Conservation (phyloP, 495 filamentous ascomycete genomes). For the Entonaema liquescens region DNA sequence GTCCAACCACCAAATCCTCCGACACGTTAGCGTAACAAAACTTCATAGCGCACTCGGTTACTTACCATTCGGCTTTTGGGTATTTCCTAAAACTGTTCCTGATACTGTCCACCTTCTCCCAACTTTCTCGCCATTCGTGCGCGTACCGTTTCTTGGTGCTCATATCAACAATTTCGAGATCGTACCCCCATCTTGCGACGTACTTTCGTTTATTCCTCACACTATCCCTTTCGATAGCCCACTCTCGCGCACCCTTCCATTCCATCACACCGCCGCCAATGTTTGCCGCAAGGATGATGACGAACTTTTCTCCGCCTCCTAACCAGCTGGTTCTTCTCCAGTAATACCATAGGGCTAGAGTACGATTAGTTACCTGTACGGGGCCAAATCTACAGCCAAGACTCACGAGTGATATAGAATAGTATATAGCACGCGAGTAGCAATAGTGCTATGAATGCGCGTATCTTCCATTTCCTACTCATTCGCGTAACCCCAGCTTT, state of each 20-base stretch:
- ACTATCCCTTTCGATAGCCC: conserved; percentile 97
- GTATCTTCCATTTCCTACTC: conserved; percentile 63
- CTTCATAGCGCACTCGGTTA: conserved; percentile 7
- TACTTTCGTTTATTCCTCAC: conserved; percentile 94
- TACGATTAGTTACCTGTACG: conserved; percentile 17
- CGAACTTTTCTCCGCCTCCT: conserved; percentile 88
- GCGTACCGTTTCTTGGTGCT: conserved; percentile 98
- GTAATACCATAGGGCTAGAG: conserved; percentile 55
- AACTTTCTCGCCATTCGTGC: conserved; percentile 98
- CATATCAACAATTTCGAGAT: conserved; percentile 97
- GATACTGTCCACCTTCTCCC: conserved; percentile 98
- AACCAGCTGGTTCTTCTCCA: conserved; percentile 60
- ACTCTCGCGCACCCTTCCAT: conserved; percentile 96
- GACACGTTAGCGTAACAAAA: conserved; percentile 42
- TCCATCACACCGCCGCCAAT: conserved; percentile 98
- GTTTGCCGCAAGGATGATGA: conserved; percentile 94
- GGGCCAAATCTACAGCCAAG: neutral
- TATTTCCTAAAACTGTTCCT: conserved; percentile 92
- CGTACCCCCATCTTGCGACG: conserved; percentile 88
- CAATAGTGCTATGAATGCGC: conserved; percentile 64
- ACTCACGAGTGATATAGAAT: conserved; percentile 75
- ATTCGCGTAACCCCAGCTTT: conserved; percentile 50
- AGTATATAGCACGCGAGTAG: conserved; percentile 70
- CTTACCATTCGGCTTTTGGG: conserved; percentile 94
- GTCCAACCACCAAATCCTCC: conserved; percentile 99